Conservation (phyloP, 306 rosid genomes). For the Begonia loranthoides region DNA sequence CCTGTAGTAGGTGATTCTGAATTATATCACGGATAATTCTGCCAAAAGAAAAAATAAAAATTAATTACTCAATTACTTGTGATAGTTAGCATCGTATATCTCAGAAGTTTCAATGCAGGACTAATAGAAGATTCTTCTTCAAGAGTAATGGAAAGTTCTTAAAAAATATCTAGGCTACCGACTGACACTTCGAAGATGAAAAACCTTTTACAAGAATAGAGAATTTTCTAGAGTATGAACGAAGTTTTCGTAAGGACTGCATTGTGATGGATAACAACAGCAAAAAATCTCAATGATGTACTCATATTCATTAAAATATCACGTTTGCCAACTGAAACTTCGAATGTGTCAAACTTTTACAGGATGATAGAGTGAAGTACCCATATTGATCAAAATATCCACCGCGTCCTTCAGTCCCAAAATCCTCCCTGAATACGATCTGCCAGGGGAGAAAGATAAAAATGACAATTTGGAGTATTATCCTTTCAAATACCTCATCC, state of each 20-base stretch:
- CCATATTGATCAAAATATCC: slow-evolving; percentile 98
- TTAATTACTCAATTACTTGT: not conserved
- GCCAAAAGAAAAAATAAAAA: slow-evolving; percentile 13
- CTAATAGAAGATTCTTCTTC: slow-evolving; percentile 1
- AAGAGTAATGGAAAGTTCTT: not conserved
- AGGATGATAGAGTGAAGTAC: slow-evolving; percentile 23
- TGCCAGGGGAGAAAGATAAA: slow-evolving; percentile 21
- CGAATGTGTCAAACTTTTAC: too few species aligned
- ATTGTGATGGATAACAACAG: too few species aligned
- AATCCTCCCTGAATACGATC: slow-evolving; percentile 98
- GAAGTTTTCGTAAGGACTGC: too few species aligned
- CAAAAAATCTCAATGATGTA: too few species aligned
- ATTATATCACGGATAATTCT: slow-evolving; percentile 95
- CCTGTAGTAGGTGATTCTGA: slow-evolving; percentile 96
- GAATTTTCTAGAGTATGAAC: too few species aligned
- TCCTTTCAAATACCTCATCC: too few species aligned
- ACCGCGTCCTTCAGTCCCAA: slow-evolving; percentile 98
- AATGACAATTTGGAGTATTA: too few species aligned
- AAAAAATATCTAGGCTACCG: too few species aligned
- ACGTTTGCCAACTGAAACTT: too few species aligned
- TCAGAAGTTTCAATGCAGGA: not conserved
- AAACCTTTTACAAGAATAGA: too few species aligned
- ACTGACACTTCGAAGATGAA: too few species aligned
- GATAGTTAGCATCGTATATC: not conserved
- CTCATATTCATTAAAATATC: too few species aligned